Conservation (phyloP, 805 yeast species). For the Starmerella kuoi region DNA sequence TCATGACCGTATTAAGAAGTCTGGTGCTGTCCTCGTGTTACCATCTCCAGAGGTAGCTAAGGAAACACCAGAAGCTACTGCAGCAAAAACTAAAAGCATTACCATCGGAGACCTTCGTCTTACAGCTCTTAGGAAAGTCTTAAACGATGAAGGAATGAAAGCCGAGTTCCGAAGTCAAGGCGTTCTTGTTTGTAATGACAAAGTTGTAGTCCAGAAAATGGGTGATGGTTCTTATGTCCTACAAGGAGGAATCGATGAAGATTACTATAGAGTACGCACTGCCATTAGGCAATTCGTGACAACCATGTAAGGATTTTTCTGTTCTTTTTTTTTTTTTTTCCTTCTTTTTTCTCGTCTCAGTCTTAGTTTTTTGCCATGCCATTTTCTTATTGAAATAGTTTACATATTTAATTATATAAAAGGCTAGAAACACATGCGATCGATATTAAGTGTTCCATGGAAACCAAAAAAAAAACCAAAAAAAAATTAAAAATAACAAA, state of each 20-base stretch:
- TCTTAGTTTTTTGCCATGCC: too few species aligned
- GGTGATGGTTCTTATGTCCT: conserved; percentile 73
- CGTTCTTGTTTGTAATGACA: conserved; percentile 69
- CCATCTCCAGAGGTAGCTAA: background rate
- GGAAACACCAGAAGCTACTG: background rate
- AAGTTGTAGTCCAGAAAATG: conserved; percentile 61
- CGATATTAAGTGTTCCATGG: too few species aligned
- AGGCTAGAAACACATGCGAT: too few species aligned
- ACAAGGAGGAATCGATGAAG: conserved; percentile 64
- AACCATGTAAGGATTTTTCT: conserved; percentile 16
- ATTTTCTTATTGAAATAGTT: too few species aligned
- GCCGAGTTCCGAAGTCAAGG: conserved; percentile 94
- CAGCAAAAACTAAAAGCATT: conserved; percentile 32
- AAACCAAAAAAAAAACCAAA: background rate
- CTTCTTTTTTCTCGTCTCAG: background rate
- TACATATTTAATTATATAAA: too few species aligned
- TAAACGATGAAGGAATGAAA: conserved; percentile 45
- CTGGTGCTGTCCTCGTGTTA: conserved; percentile 11
- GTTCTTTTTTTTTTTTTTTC: background rate
- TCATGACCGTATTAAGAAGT: conserved; percentile 8
- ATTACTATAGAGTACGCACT: conserved; percentile 43
- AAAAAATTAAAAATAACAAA: too few species aligned
- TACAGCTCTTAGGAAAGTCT: conserved; percentile 60
- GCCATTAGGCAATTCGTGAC: conserved; percentile 21
- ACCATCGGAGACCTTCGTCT: conserved; percentile 83